Evolutionary conservation across 306 rosid species (phyloP), one percentile per base, ranked within the genome.

Genomic region (Sphenostylis stenocarpa): DNA sequence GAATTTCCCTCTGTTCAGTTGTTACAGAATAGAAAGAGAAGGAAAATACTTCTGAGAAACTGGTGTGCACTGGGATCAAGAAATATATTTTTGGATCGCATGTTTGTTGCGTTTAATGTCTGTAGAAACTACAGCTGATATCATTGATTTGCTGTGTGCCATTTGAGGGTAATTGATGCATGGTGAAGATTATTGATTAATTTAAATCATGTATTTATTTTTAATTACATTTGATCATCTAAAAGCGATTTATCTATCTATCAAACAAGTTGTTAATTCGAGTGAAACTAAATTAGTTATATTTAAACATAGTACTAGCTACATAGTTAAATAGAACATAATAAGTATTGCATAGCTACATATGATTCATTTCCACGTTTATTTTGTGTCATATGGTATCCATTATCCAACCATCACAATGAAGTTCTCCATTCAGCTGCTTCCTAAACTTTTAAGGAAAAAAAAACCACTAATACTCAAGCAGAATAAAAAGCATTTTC

Each of bases 51-150:
- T 29, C 24, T 45, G 19, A 57, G 64, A 73, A 31, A 28, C 44
- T 36, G 60, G 45, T 47, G 38, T 48, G 62, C 49, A 31, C 3
- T 28, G 16, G 16, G 49, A 65, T 47, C 33, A 19, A 16, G 73
- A 79, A 61, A 51, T 21, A 23, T 58, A 49, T 67, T 23, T 63
- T 72, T 20, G 68, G 53, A 77, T 44, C 70, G 23, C 69, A 49
- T 20, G 44, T 29, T 61, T 60, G 36, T 14, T 48, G 15, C 8
- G 20, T 43, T 8, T 12, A 49, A 17, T 7, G 13, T 12, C 53
- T 4, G 8, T 67, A 34, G 19, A 26, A 26, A 26, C 28, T 36
- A 36, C 38, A 23, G 63, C 57, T 0, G 56, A 31, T 31, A 47
- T n/a, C 41, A 39, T 72, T 77, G 44, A 20, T 69, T 47, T 57